Evolutionary conservation across 1,139 yeast species (phyloP).

Genomic region (Hyphopichia wangnamkhiaoensis): DNA sequence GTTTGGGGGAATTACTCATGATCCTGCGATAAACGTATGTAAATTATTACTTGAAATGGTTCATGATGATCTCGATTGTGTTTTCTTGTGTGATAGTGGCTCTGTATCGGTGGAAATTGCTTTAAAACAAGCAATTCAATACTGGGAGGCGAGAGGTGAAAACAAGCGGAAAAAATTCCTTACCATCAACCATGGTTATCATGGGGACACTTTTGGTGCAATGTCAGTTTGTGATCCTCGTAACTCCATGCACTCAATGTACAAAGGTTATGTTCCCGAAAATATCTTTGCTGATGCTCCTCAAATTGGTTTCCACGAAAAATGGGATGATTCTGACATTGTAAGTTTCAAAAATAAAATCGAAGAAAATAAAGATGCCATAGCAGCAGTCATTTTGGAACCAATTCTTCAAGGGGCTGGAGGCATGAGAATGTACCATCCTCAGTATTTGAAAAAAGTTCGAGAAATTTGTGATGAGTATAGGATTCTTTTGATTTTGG

Average conservation of each 20-base stretch:
- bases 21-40: slow-evolving; percentile 23
- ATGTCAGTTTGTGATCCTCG: slow-evolving; percentile 26
- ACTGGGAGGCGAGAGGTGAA: slow-evolving; percentile 14
- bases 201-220: slow-evolving; percentile 28
- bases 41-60: slow-evolving; percentile 19
- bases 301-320: slow-evolving; percentile 11
- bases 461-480: slow-evolving; percentile 26
- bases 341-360: slow-evolving; percentile 20
- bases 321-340: slow-evolving; percentile 13
- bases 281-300: slow-evolving; percentile 27
- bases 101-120: slow-evolving; percentile 13
- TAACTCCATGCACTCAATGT: slow-evolving; percentile 27
- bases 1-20: slow-evolving; percentile 33
- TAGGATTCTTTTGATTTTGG: slow-evolving; percentile 25
- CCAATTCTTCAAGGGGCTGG: slow-evolving; percentile 38
- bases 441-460: slow-evolving; percentile 25
- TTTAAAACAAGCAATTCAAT: slow-evolving; percentile 12
- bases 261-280: slow-evolving; percentile 22
- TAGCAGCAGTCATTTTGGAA: slow-evolving; percentile 34
- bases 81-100: slow-evolving; percentile 24
- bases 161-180: slow-evolving; percentile 15
- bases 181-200: slow-evolving; percentile 22
- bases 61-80: slow-evolving; percentile 18
- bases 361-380: slow-evolving; percentile 18
- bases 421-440: slow-evolving; percentile 29